These are phyloP conservation scores for Neurospora sp. DNA, from an alignment of 495 filamentous ascomycete genomes.

Conservation along the genomic window DNA sequence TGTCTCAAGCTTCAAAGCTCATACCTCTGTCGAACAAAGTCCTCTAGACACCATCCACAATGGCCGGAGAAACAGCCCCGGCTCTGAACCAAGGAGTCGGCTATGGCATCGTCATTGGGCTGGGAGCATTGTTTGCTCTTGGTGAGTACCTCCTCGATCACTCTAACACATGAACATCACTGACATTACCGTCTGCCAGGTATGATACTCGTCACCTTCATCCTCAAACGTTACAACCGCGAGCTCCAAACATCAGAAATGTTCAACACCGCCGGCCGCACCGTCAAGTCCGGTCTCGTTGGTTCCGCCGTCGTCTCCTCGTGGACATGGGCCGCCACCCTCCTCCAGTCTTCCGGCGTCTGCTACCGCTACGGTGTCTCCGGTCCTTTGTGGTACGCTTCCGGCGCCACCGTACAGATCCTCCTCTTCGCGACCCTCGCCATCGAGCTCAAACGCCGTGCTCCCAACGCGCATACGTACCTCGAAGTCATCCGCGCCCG, in stretches of 20 bases:
- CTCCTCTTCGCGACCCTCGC: slow-evolving; percentile 87
- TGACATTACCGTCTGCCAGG: slow-evolving; percentile 2
- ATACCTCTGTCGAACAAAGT: background rate
- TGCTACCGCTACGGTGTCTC: slow-evolving; percentile 90
- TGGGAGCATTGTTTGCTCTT: slow-evolving; percentile 67
- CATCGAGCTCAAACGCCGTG: slow-evolving; percentile 83
- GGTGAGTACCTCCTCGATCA: slow-evolving; percentile 36
- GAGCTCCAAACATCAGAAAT: slow-evolving; percentile 95
- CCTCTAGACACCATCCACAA: background rate
- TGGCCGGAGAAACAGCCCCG: slow-evolving; percentile 14
- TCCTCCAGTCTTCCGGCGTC: slow-evolving; percentile 75
- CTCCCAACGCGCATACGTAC: slow-evolving; percentile 81
- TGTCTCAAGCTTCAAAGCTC: background rate
- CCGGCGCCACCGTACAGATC: slow-evolving; percentile 61
- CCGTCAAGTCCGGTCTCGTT: slow-evolving; percentile 91
- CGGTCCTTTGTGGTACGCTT: slow-evolving; percentile 84
- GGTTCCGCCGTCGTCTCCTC: slow-evolving; percentile 89
- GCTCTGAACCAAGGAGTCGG: slow-evolving; percentile 62
- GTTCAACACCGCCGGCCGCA: slow-evolving; percentile 90
- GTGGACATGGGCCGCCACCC: slow-evolving; percentile 88
- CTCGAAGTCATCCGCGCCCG: slow-evolving; percentile 59
- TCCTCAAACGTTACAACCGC: slow-evolving; percentile 77
- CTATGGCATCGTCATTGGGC: slow-evolving; percentile 74
- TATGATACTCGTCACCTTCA: slow-evolving; percentile 61
- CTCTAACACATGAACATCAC: background rate